Evolutionary conservation across 2,329 filamentous ascomycete genomes (phyloP), one percentile per base, ranked within the genome.

Genomic region (Colletotrichum plurivorum): DNA sequence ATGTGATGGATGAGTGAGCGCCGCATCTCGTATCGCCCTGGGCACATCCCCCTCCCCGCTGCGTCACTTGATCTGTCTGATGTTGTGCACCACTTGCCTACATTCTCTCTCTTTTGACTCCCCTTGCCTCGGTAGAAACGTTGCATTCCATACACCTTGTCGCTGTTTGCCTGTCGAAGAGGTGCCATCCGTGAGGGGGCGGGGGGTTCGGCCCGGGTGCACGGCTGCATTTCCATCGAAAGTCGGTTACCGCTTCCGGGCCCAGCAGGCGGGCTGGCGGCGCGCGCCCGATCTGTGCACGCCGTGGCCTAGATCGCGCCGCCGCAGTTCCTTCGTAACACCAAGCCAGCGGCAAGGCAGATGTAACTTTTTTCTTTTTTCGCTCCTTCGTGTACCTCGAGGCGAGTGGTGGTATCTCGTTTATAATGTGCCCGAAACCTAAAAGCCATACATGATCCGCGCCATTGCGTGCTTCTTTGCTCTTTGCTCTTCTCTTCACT

Each of bases 381-480:
- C 8, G 7, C 8, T 12, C 8, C 31, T 36, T 10, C 1, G 31
- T 43, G 22, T 25, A 25, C 22, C 22, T 25, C 41, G 15, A 43
- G 13, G 8, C 8, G 31, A 9, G 1, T 18, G 43, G 43, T 59
- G 56, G 56, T 59, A 59, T 59, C 45, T 59, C 27, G 39, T 18
- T 39, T 59, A 20, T 31, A 49, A 20, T 49, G 56, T 59, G 45
- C 45, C 20, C 45, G 56, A 58, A 43, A 16, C 20, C 27, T 27
- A 15, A 8, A 1, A 41, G 31, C n/a, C 25, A 59, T 59, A 49
- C 56, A 22, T 31, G 4, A 48, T 48, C 45, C 18, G 22, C 20
- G 43, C 56, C 16, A 18, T 25, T 18, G 22, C 31, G 16, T 48
- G 7, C 45, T 48, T 48, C 7, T n/a, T 8, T 5, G 6, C 27